Evolutionary conservation across 208 protist genomes (phyloP), one percentile per base, ranked within the genome.

Genomic region (Porcisia deanei): DNA sequence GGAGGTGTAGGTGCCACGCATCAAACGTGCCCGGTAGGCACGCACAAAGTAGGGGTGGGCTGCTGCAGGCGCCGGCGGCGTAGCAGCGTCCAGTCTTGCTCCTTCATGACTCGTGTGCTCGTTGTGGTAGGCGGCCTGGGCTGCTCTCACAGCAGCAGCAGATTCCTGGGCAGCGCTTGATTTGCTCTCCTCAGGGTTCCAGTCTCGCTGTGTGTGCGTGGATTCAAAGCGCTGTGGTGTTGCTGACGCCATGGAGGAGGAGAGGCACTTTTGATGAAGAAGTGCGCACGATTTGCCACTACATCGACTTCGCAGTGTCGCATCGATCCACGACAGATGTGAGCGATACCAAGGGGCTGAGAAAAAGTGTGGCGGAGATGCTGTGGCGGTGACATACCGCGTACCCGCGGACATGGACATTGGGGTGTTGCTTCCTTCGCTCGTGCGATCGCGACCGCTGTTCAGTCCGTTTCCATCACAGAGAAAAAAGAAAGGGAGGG

Each of bases 1-100:
- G 34, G 73, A 79, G 7, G 84, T 69, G 59, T 91, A 88, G 43
- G 63, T 80, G n/a, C 87, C 88, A 16, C 83, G 65, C 39, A 78
- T 71, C 18, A 96, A 61, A 0, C 87, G 87, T 54, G 81, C 73
- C 37, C 86, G 80, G 75, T 96, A 96, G 49, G 89, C 89, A 20
- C 85, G 77, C 14, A 75, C 73, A 5, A 87, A 88, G 73, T 83
- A 82, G 20, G 72, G 78, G 69, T 82, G 73, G 8, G 72, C 66
- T 41, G 66, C 66, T 37, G 25, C 47, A 7, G 47, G 4, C 45
- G 45, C 10, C 47, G 63, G 63, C 22, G 5, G 63, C 20, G 63
- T 4, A 47, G 63, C 14, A 30, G 41, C 10, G 63, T 52, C 30
- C 63, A 49, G 8, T 49, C 22, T 25, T 52, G 63, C 41, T 52